phyloP scores from a whole-genome alignment of 257 asterid genomes.

The Solanum pimpinellifolium region DNA sequence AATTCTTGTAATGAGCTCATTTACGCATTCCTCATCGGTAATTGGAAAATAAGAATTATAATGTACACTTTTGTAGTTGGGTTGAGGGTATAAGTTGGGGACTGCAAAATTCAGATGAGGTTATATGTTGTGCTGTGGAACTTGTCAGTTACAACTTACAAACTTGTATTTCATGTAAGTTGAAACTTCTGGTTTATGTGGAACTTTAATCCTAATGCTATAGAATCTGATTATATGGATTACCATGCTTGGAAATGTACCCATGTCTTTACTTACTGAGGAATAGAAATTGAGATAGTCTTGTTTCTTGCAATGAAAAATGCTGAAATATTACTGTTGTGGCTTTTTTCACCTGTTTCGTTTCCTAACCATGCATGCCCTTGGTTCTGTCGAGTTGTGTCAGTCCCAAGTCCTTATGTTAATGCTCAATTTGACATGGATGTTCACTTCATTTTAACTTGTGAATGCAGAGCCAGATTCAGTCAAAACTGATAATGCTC shows the following conservation, averaged over 20 bases:
- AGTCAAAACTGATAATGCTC: conserved; percentile 20
- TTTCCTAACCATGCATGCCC: background rate
- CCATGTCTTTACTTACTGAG: background rate
- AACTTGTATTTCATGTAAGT: background rate
- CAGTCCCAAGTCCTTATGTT: background rate
- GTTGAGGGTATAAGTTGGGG: background rate
- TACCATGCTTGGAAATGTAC: background rate
- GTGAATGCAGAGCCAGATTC: conserved; percentile 43
- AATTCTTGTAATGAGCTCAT: background rate
- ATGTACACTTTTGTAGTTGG: background rate
- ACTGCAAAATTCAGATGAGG: background rate
- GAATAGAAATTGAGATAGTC: background rate
- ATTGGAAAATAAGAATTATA: background rate
- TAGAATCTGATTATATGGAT: background rate
- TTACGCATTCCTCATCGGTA: background rate
- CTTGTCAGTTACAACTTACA: background rate
- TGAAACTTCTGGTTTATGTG: background rate
- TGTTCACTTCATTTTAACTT: background rate
- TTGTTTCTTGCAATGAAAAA: background rate
- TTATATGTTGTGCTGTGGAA: background rate
- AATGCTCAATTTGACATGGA: background rate
- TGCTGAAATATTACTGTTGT: background rate
- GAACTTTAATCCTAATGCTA: background rate
- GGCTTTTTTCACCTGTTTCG: background rate
- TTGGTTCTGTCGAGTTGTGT: background rate